Evolutionary conservation across 2,329 filamentous ascomycete species (phyloP), one percentile per base, ranked within the genome.

Genomic region (Tolypocladium endophyticum): DNA sequence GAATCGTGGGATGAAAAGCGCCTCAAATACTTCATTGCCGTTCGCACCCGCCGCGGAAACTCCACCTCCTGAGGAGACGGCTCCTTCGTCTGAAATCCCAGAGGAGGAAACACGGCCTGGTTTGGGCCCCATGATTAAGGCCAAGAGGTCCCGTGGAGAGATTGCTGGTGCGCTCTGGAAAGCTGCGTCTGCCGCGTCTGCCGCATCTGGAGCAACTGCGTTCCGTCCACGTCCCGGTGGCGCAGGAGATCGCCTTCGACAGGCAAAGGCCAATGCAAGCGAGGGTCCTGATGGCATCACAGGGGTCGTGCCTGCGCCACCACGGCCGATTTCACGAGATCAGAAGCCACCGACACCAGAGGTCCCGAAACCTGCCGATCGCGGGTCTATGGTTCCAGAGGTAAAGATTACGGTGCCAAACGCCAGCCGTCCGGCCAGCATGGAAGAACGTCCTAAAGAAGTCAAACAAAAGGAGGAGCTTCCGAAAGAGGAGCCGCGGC

Each of bases 161-260:
- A 80, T 94, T 66, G 89, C 89, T 25, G 87, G 84, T 41, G 81
- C 84, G 7, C 84, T 97, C 62, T 89, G 89, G 74, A 95, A 91
- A 72, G 91, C 91, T 30, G 73, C 73, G 16, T 87, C 72, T 55
- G 80, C 72, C 43, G 81, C 81, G 1, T 69, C 68, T 16, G 75
- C 43, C 9, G 43, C n/a, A 4, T 47, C 43, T 3, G 43, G 9
- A n/a, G 43, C 43, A 9, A 25, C 43, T 47, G 43, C 43, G 23
- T 97, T 97, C 76, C 95, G 93, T 69, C 93, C 93, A 25, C 85
- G 93, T 60, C 87, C 87, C 39, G 93, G 93, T 60, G 93, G 92
- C 64, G 92, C 91, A 28, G 92, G 86, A 57, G 91, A 95, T 62
- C 87, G 89, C 57, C 77, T 96, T 58, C 80, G 88, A 59, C 83